A percentile compares a stretch with the other conserved stretches of the same genome.
Evolutionary conservation across 2,329 filamentous ascomycete genomes (phyloP).

Genomic region (Thelonectria discophora): DNA sequence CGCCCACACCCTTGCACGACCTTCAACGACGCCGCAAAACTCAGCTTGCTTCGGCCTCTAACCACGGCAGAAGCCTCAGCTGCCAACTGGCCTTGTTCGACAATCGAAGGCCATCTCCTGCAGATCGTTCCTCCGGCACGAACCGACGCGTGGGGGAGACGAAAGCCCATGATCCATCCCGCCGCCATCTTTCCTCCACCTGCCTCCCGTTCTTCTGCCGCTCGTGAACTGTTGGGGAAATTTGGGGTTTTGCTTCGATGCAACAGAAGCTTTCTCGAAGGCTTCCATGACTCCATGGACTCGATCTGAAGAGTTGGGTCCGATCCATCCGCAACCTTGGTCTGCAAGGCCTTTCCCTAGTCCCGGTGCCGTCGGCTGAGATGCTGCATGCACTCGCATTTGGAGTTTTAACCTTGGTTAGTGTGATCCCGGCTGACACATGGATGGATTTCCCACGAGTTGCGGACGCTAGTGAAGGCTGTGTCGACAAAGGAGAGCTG

Average conservation of each 20-base stretch:
- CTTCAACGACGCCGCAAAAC: not conserved
- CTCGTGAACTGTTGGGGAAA: slow-evolving; percentile 27
- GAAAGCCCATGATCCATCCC: not conserved
- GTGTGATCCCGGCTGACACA: too few relatives aligned
- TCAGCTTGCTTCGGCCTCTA: not conserved
- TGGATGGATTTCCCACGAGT: too few relatives aligned
- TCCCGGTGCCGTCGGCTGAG: too few relatives aligned
- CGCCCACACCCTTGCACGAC: not conserved
- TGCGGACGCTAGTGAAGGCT: too few relatives aligned
- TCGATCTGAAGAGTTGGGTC: too few relatives aligned
- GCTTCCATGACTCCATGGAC: too few relatives aligned
- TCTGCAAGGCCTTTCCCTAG: too few relatives aligned
- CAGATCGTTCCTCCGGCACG: slow-evolving; percentile 3
- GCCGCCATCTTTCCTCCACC: not conserved
- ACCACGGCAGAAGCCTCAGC: not conserved
- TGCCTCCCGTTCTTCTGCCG: not conserved
- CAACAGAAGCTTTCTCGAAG: not conserved
- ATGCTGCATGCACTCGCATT: too few relatives aligned
- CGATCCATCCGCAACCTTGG: too few relatives aligned
- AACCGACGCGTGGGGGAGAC: slow-evolving; percentile 1
- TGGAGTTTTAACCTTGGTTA: too few relatives aligned
- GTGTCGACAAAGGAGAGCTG: too few relatives aligned
- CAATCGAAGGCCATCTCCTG: not conserved
- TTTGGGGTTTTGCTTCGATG: slow-evolving; percentile 20
- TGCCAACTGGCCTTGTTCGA: not conserved